Evolutionary conservation across 805 yeast genomes (phyloP), one percentile per base, ranked within the genome.

Genomic region (Lipomyces japonicus): DNA sequence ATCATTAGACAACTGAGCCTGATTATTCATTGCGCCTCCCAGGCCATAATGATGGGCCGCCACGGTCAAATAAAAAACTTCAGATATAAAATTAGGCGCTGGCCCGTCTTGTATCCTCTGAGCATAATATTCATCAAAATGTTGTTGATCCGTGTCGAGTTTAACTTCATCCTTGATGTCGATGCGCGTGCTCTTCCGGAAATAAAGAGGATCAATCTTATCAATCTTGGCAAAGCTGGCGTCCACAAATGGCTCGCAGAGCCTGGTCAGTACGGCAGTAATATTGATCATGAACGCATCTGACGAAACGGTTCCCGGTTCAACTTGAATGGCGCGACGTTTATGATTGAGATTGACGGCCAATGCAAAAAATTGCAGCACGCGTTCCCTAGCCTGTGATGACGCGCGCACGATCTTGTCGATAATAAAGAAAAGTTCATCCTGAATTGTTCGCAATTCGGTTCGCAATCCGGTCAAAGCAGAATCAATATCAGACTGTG

Each of bases 21-120:
- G 78, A 40, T 72, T 73, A 39, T 79, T 74, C 50, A 77, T 68
- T 0, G 84, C 69, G 43, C 97, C 97, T 22, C 95, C 95, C 37
- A 87, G 71, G 38, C 97, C 98, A 68, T 85, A 93, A 59, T 91
- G 90, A 42, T 87, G 68, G 65, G 84, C 89, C 0, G 95, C 81
- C 44, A 84, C 72, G 4, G 90, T 80, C 48, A 93, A 65, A 62
- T 76, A 93, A 67, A 89, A 93, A 61, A 95, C 84, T 58, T 91
- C 93, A 6, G 96, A 81, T n/a, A 93, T 87, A 65, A 93, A 93
- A 62, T 93, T 91, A n/a, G 65, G 34, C 14, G 50, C 44, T n/a
- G n/a, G n/a, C n/a, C n/a, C n/a, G n/a, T 63, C 67, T 1, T 59
- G 67, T n/a, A 66, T 63, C 10, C 71, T 65, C 36, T 68, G 69